phyloP scores from a whole-genome alignment of 306 rosid genomes.

The Prunus armeniaca region DNA sequence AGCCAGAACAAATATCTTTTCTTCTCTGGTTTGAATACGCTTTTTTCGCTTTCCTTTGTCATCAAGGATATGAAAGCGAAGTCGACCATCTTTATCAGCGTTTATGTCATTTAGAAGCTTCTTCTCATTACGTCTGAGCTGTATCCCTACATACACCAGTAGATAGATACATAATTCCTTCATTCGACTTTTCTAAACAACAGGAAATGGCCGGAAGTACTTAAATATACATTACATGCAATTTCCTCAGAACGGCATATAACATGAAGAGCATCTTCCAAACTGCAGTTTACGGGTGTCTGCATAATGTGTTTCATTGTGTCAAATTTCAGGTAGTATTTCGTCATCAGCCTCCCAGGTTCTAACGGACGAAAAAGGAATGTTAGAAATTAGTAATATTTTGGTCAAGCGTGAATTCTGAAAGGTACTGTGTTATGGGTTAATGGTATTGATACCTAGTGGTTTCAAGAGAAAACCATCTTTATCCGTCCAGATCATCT shows the following conservation, averaged over 20 bases:
- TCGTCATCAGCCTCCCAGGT: slow-evolving; percentile 95
- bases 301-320: slow-evolving; percentile 92
- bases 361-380: slow-evolving; percentile 40
- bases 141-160: slow-evolving; percentile 71
- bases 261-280: slow-evolving; percentile 77
- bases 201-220: slow-evolving; percentile 8
- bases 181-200: slow-evolving; percentile 17
- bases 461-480: slow-evolving; percentile 95
- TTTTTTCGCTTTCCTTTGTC: slow-evolving; percentile 79
- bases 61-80: slow-evolving; percentile 76
- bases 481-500: slow-evolving; percentile 89
- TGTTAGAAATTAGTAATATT: slow-evolving; percentile 23
- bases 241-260: slow-evolving; percentile 85
- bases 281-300: slow-evolving; percentile 68
- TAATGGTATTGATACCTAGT: slow-evolving; percentile 52
- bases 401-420: slow-evolving; percentile 15
- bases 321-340: slow-evolving; percentile 88
- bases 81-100: slow-evolving; percentile 83
- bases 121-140: slow-evolving; percentile 96
- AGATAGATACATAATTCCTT: slow-evolving; percentile 27
- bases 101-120: slow-evolving; percentile 80
- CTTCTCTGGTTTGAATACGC: slow-evolving; percentile 94
- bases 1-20: slow-evolving; percentile 76
- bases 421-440: slow-evolving; percentile 1
- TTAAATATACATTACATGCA: slow-evolving; percentile 56